These are phyloP conservation scores for Colletotrichum euphorbiae DNA, from an alignment of 2,329 filamentous ascomycete genomes.

Conservation along the genomic window DNA sequence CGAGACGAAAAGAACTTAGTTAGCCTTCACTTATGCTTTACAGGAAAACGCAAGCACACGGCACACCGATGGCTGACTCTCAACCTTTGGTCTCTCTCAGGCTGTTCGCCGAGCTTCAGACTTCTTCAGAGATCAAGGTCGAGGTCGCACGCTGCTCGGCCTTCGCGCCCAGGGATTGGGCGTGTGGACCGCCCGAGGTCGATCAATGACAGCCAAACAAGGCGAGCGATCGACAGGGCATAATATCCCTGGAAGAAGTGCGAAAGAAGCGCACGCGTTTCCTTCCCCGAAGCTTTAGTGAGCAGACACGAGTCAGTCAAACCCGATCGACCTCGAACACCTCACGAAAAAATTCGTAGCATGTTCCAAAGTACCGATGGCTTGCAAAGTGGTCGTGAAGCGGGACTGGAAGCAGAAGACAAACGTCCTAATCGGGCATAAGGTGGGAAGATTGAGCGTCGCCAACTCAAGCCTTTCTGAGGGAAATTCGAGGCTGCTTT, in stretches of 20 bases:
- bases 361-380: neutral
- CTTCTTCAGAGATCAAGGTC: slow-evolving; percentile 22
- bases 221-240: slow-evolving; percentile 35
- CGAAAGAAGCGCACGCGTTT: slow-evolving; percentile 12
- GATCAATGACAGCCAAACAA: slow-evolving; percentile 29
- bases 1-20: neutral
- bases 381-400: slow-evolving; percentile 17
- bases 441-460: neutral
- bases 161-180: slow-evolving; percentile 20
- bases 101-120: slow-evolving; percentile 7
- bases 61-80: neutral
- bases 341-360: neutral
- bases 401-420: neutral
- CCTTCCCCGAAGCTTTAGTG: slow-evolving; percentile 6
- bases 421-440: neutral
- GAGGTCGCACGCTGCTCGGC: slow-evolving; percentile 6
- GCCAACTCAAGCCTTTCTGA: slow-evolving; percentile 22
- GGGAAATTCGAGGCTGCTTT: slow-evolving; percentile 17
- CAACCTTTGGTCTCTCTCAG: neutral
- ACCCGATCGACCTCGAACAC: neutral
- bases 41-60: neutral
- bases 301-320: slow-evolving; percentile 22
- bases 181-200: slow-evolving; percentile 23
- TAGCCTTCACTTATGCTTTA: neutral
- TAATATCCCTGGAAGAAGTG: slow-evolving; percentile 21